Conservation (phyloP, 148 eudicot genomes). For the Silene latifolia region DNA sequence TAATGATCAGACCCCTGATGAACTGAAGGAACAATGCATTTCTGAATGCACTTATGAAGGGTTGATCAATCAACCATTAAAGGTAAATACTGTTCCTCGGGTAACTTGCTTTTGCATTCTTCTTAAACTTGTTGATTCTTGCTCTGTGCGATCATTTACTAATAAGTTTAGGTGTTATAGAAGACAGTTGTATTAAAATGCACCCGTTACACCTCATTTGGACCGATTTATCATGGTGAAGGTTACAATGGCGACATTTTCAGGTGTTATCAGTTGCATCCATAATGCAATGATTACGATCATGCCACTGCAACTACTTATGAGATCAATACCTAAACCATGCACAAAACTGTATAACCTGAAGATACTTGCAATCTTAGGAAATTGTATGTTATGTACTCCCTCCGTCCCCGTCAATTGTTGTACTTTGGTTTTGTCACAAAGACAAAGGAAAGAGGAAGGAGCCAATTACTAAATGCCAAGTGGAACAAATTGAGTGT, state of each 20-base stretch:
- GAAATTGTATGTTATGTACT: neutral
- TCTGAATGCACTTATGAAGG: neutral
- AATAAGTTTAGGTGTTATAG: neutral
- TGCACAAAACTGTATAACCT: neutral
- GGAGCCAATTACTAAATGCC: no score
- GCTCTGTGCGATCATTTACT: neutral
- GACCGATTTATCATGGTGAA: neutral
- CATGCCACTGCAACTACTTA: no score
- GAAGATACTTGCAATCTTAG: neutral
- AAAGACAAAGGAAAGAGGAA: no score
- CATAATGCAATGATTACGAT: no score
- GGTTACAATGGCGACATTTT: neutral
- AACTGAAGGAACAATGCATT: constrained; percentile 12
- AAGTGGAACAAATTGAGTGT: no score
- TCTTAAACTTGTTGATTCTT: neutral
- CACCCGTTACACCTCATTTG: neutral
- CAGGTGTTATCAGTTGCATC: neutral
- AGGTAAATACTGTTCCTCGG: constrained; percentile 31
- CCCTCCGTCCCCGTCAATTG: no score
- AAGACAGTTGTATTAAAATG: neutral
- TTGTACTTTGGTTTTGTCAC: no score
- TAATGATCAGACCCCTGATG: constrained; percentile 16
- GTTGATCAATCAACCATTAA: constrained; percentile 14
- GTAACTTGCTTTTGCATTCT: constrained; percentile 8
- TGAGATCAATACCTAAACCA: no score